Evolutionary conservation across 345 rosid species (phyloP), one percentile per base, ranked within the genome.

Genomic region (Hibiscus trionum): DNA sequence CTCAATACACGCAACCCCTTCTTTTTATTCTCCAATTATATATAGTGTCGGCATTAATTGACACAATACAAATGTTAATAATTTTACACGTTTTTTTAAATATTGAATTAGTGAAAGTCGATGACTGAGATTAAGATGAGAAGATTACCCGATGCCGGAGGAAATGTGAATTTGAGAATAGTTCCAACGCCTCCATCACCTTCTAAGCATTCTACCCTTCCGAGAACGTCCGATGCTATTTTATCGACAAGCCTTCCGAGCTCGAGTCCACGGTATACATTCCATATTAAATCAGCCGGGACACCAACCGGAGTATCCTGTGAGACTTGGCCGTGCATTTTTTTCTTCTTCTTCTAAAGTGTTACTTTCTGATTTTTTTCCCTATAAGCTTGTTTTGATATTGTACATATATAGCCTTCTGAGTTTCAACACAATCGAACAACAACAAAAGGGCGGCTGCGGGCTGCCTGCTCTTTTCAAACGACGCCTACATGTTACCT

Each of bases 131-230:
- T 6, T 37, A 6, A 39, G 9, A 7, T 5, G 44, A 39, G 2
- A 8, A 39, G 11, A 7, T 39, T 39, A 39, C 44, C 47, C 11
- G 47, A 0, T 11, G 47, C 84, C 6, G 78, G 82, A 17, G 78
- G 78, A 66, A 66, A 73, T 6, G 78, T 77, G 17, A 80, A 26
- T 50, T 80, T 77, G 3, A 71, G 26, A 24, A 83, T 52, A 4
- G 82, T 83, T 21, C 83, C 83, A 33, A 83, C 83, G 4, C 82
- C 82, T 12, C 83, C 86, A 71, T 83, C 83, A 5, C 86, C 86
- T 71, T 83, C 73, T 11, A 83, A 1, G 19, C 73, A 60, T 63
- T 80, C 62, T 1, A 21, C 77, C 12, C 19, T 75, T 19, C 83
- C 86, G 1, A 79, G 2, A 61, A 77, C 77, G 12, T 82, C 79